These are phyloP conservation scores for Ailanthus altissimus DNA, from an alignment of 345 rosid species.

Conservation along the genomic window DNA sequence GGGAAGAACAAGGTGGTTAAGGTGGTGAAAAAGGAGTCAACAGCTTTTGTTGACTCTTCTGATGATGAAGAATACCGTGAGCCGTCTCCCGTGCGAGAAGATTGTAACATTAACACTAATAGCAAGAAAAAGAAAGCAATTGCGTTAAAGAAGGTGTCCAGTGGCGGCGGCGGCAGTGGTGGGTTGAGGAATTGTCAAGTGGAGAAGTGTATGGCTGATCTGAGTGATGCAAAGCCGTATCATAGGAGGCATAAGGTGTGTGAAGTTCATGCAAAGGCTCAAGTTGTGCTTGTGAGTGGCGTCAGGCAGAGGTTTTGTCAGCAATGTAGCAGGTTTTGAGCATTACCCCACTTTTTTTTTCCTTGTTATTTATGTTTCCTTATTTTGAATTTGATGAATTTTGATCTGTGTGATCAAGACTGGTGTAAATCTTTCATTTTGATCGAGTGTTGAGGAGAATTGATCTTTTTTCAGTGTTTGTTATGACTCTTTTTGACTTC, in stretches of 20 bases:
- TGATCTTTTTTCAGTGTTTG: not conserved
- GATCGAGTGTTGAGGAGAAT: not conserved
- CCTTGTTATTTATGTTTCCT: not conserved
- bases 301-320: constrained; percentile 73
- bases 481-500: not conserved
- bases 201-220: constrained; percentile 60
- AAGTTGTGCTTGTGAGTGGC: constrained; percentile 57
- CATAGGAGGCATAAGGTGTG: constrained; percentile 78
- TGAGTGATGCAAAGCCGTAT: constrained; percentile 58
- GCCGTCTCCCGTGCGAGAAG: constrained; percentile 12
- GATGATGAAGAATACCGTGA: constrained; percentile 7
- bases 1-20: constrained; percentile 32
- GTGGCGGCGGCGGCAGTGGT: constrained; percentile 29
- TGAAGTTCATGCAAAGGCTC: constrained; percentile 76
- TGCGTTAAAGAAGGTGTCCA: constrained; percentile 23
- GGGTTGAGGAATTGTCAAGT: constrained; percentile 56
- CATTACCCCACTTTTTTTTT: constrained; percentile 2
- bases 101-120: constrained; percentile 7
- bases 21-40: constrained; percentile 31
- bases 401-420: not conserved
- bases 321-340: constrained; percentile 76
- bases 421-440: not conserved
- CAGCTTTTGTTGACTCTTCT: constrained; percentile 24
- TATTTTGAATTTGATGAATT: not conserved
- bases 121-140: constrained; percentile 40